Conservation (phyloP, 495 filamentous ascomycete genomes). For the Trichoderma virens region DNA sequence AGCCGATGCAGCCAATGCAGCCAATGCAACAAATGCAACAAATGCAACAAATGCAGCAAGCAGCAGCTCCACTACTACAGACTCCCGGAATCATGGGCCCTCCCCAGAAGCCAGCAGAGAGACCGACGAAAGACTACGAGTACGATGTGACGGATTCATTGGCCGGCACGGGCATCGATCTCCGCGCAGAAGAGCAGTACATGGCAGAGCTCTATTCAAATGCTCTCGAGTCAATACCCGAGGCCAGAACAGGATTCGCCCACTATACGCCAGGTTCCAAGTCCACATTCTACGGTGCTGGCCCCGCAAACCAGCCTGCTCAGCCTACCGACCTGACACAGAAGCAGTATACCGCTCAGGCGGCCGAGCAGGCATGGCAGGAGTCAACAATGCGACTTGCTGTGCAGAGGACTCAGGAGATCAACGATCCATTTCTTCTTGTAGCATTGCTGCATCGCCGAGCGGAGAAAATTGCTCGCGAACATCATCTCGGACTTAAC, state of each 20-base stretch:
- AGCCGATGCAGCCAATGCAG: too few relatives aligned
- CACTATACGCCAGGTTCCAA: constrained; percentile 40
- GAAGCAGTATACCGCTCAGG: constrained; percentile 42
- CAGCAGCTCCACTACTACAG: constrained; percentile 17
- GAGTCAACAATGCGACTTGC: constrained; percentile 36
- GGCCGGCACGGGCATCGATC: constrained; percentile 70
- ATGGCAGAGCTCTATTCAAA: constrained; percentile 48
- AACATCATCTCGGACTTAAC: constrained; percentile 49
- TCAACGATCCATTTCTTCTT: constrained; percentile 31
- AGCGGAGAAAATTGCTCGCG: constrained; percentile 53
- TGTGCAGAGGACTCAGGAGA: constrained; percentile 37
- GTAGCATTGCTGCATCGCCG: constrained; percentile 37
- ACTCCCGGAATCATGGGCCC: constrained; percentile 62
- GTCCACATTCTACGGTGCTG: constrained; percentile 50
- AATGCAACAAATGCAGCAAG: constrained; percentile 24
- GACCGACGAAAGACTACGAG: constrained; percentile 60
- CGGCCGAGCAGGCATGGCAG: constrained; percentile 39
- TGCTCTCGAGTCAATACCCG: constrained; percentile 17
- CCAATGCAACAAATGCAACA: too few relatives aligned
- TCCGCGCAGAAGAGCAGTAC: constrained; percentile 72
- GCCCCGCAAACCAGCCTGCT: constrained; percentile 48
- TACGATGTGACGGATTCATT: constrained; percentile 66
- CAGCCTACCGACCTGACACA: constrained; percentile 39
- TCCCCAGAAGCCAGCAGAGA: constrained; percentile 63
- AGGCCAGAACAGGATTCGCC: constrained; percentile 36